Base-by-base conservation (phyloP, 164 flowering plant genomes). In the Vitis amurensis region DNA sequence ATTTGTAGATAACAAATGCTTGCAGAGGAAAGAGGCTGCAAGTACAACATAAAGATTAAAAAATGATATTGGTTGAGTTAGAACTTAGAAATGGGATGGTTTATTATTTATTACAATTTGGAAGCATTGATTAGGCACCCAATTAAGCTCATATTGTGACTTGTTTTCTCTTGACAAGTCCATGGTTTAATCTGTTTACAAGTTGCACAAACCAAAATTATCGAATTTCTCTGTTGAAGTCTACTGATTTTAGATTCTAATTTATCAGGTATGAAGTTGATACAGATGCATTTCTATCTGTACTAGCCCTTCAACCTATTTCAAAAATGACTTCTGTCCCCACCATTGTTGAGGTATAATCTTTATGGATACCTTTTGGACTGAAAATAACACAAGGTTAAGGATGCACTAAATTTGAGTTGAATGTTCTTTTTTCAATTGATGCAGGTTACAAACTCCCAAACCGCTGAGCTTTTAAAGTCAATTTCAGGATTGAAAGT, bases 251-350 rank as follows among this genome's bases (percentile, higher is more conserved):
- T 5, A 44, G 27, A 59, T 69, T 29, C 60, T n/a, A 56, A 70
- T 58, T 63, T 58, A 70, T 73, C 80, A 94, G 99, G 91, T 91
- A 89, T 79, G 94, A 90, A 88, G 85, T 91, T 82, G 98, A 95
- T 68, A 88, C 97, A 4, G 97, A 93, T 88, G 98, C 98, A 71
- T 95, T 91, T 83, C 85, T 93, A 23, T 89, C 98, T 19, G 94
- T 87, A 50, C 85, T 95, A 74, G 99, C 99, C 55, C 94, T 95
- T 75, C 99, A 95, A 73, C 91, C 97, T 59, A 86, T 95, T 76
- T 77, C 88, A 19, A 58, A 81, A 31, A 90, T 95, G 89, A 82
- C 76, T 60, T 80, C 84, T 66, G 82, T 95, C 52, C 98, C 99
- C 37, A 86, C 96, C 64, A 88, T 95, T 78, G 98, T 95, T 68